Percentiles rank a stretch among this genome's conserved stretches.
Evolutionary conservation across 441 rosid species (phyloP).

Genomic region (Pelargonium citronellum): DNA sequence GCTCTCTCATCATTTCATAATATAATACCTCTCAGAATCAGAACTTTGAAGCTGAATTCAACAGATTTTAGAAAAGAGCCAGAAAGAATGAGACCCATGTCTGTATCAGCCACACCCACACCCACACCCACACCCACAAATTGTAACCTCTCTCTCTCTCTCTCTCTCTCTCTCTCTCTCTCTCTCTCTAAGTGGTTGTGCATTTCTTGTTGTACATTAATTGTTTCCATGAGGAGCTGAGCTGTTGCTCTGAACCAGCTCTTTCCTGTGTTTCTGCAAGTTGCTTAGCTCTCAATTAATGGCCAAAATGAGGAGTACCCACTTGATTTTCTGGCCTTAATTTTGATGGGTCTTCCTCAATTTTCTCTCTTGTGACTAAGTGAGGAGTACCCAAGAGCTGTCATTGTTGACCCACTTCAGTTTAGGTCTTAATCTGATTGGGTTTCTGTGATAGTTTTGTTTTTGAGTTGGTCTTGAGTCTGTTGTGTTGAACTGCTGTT

Average conservation of each 20-base stretch:
- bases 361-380: no score
- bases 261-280: neutral
- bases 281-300: constrained; percentile 2
- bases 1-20: neutral
- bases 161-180: neutral
- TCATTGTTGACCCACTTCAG: no score
- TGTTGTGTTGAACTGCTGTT: no score
- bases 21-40: neutral
- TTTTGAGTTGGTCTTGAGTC: no score
- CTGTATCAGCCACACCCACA: neutral
- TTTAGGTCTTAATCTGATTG: no score
- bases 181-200: neutral
- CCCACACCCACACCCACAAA: neutral
- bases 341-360: neutral
- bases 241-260: constrained; percentile 2
- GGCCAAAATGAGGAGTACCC: neutral
- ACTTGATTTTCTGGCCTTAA: neutral
- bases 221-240: neutral
- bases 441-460: no score
- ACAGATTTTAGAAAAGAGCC: neutral
- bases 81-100: neutral
- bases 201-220: neutral
- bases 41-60: neutral
- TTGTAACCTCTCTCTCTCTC: neutral
- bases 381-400: no score